Base-by-base conservation (phyloP, 1,284 basidiomycete genomes). In the Rhodotorula sp. region DNA sequence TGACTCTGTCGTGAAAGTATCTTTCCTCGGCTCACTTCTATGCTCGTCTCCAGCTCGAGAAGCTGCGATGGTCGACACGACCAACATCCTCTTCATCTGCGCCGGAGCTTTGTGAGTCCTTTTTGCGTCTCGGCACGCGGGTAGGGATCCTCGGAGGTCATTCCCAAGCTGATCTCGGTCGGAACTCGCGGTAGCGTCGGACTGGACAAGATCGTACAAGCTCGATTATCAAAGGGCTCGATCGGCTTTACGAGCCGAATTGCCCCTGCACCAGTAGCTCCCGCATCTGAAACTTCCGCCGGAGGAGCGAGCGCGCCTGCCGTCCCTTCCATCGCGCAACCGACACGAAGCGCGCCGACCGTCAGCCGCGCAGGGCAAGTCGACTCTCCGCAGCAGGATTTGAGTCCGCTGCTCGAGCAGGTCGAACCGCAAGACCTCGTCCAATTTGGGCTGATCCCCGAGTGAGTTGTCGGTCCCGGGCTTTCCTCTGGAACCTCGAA, bases 391-490 rank as follows among this genome's bases (percentile, higher is more conserved):
- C 26, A 60, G 57, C 54, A 53, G 51, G 60, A 68, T 42, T 77
- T 82, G 30, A 79, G 81, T 0, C 85, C 86, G 66, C 74, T 86
- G 6, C 80, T 92, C 5, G 87, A 89, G 59, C 80, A 86, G 59
- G 86, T 90, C 26, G 89, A 92, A 77, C 89, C 88, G 30, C 77
- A 79, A 70, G 95, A 97, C 82, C 83, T 97, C 18, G 85, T 91
- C 18, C 86, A 88, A 83, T 97, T 90, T 76, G 94, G 95, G 1
- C 89, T 96, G 73, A 97, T 98, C 68, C 95, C 95, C 15, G 95
- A 96, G 81, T 80, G 60, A 58, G 78, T 71, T 24, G 45, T 59
- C 26, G 20, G 17, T 45, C 44, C 15, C 49, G 20, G 17, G 22
- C 24, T 29, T 24, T n/a, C 45, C 49, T n/a, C 20, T 30, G 26